Base-by-base conservation (phyloP, 2,329 filamentous ascomycete species). In the Daldinia eschscholtzii region DNA sequence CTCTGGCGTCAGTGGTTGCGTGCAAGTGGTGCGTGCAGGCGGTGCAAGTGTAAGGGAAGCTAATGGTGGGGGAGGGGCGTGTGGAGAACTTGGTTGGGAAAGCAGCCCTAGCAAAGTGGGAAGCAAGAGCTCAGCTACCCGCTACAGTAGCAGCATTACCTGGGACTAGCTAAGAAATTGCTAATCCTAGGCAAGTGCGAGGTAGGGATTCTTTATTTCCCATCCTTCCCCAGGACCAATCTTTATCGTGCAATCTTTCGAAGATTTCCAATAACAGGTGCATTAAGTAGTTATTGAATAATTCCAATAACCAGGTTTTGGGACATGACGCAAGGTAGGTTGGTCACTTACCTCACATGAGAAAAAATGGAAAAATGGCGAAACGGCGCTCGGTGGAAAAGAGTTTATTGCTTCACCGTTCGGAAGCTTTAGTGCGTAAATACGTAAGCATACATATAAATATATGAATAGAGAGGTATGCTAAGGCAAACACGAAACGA, bases 11-110 rank as follows among this genome's bases (percentile, higher is more conserved):
- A 67, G 69, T 66, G 67, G 65, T 70, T 67, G 69, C n/a, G 66
- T 63, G 69, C 67, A 66, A 67, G 69, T 66, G 67, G 65, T 70
- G 64, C 58, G 65, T 70, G 64, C 58, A 62, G 65, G 69, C 64
- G 67, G 65, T 70, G 64, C 58, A 62, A 64, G 63, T 63, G 61
- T 56, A 64, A 67, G 57, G 61, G 64, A 42, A 74, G 73, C 74
- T 74, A 74, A 70, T 74, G 70, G 74, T 75, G 74, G 74, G 74
- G 74, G 73, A 74, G 73, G 74, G 74, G 73, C 70, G 66, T 60
- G 65, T 69, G 61, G 62, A 71, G 67, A 70, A 71, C 52, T 50
- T 35, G 46, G 50, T 65, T 63, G 61, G 59, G 64, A 70, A 68
- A 65, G 64, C 64, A 61, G 64, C 63, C 66, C 63, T 64, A 61